A percentile compares a stretch with the other conserved stretches of the same genome.
Evolutionary conservation across 2,329 filamentous ascomycete genomes (phyloP).

Genomic region (Albophoma yamanashiensis): DNA sequence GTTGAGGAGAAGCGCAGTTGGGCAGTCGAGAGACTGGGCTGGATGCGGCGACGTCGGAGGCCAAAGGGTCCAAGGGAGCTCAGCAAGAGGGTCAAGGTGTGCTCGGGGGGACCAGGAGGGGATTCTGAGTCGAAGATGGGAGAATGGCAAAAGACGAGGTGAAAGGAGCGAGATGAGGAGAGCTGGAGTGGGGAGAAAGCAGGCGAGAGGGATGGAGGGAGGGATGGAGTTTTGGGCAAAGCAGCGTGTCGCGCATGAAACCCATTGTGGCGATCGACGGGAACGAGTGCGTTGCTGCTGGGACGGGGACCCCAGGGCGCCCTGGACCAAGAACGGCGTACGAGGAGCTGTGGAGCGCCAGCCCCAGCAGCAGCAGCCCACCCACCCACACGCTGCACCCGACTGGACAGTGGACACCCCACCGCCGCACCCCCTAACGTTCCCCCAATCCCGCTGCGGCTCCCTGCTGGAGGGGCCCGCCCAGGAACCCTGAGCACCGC

Average conservation of each 20-base stretch:
- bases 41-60: background rate
- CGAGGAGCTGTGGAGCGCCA: background rate
- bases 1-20: background rate
- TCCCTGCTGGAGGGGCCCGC: background rate
- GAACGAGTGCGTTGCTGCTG: constrained; percentile 15
- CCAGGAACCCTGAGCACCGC: background rate
- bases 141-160: constrained; percentile 1
- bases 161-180: constrained; percentile 2
- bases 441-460: background rate
- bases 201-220: constrained; percentile 10
- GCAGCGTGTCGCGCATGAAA: constrained; percentile 19
- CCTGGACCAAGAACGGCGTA: background rate
- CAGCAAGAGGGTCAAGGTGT: background rate
- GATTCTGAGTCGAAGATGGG: background rate
- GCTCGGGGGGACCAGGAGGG: background rate
- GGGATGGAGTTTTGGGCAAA: constrained; percentile 17
- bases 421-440: background rate
- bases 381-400: background rate
- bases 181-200: background rate
- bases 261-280: constrained; percentile 19
- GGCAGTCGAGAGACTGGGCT: background rate
- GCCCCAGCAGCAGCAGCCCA: background rate
- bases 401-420: background rate
- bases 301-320: background rate
- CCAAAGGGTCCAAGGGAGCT: background rate